A percentile compares a stretch with the other conserved stretches of the same genome.
phyloP scores from a whole-genome alignment of 345 rosid species.

The Xanthoceras sorbifolium region DNA sequence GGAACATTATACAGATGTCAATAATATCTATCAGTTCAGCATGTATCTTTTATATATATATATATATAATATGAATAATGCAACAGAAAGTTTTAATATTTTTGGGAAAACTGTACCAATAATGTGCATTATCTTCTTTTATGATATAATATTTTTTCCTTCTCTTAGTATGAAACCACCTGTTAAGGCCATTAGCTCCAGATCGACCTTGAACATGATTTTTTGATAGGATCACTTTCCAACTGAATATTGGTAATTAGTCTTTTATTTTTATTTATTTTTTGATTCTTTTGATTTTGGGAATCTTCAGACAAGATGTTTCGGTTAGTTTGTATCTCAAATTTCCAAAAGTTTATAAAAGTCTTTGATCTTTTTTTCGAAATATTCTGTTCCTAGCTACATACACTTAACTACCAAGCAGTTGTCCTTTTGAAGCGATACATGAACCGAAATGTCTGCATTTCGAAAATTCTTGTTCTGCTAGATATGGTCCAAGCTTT shows the following conservation, averaged over 20 bases:
- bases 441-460: neutral
- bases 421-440: neutral
- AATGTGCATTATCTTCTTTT: conserved; percentile 6
- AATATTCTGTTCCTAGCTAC: neutral
- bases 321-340: neutral
- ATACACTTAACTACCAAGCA: neutral
- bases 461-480: neutral
- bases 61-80: no score
- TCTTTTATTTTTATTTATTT: no score
- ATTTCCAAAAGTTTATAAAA: neutral
- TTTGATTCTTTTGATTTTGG: neutral
- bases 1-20: no score
- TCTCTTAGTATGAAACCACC: no score
- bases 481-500: neutral
- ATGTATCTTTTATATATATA: no score
- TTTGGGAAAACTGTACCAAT: neutral
- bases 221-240: no score
- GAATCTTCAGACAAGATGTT: neutral
- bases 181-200: neutral
- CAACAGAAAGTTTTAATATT: no score
- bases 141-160: neutral
- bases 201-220: no score
- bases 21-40: no score
- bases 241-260: no score
- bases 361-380: neutral